A percentile compares a stretch with the other conserved stretches of the same genome.
Conservation (phyloP, 192 early-diverging fungal genomes). For the Gamsiella multidivaricata region DNA sequence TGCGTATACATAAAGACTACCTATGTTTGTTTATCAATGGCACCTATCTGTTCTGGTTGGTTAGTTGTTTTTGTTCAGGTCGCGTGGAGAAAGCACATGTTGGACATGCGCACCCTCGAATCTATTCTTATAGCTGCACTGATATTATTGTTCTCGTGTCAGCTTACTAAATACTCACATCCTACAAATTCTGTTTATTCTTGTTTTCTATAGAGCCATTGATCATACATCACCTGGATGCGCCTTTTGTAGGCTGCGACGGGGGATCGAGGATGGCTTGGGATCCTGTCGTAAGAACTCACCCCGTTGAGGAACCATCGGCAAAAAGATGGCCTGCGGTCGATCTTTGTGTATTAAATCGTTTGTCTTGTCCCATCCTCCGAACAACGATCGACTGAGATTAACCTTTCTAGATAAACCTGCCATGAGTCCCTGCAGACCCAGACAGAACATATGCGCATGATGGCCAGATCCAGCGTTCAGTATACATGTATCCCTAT, state of each 20-base stretch:
- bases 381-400: neutral
- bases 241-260: neutral
- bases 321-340: slow-evolving; percentile 6
- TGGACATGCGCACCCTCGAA: no score
- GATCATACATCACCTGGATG: neutral
- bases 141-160: no score
- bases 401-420: neutral
- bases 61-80: no score
- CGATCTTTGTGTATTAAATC: slow-evolving; percentile 3
- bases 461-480: no score
- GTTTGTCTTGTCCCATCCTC: neutral
- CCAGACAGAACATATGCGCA: neutral
- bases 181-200: no score
- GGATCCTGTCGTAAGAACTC: neutral
- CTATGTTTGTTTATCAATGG: no score
- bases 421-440: neutral
- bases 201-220: no score
- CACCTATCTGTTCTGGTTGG: no score
- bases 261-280: neutral
- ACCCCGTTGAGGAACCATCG: slow-evolving; percentile 5
- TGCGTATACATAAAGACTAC: no score
- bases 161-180: no score
- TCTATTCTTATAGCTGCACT: no score
- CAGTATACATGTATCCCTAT: neutral
- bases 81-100: no score